These are phyloP conservation scores for Diaporthe helianthi DNA, from an alignment of 2,329 filamentous ascomycete genomes.

Conservation along the genomic window DNA sequence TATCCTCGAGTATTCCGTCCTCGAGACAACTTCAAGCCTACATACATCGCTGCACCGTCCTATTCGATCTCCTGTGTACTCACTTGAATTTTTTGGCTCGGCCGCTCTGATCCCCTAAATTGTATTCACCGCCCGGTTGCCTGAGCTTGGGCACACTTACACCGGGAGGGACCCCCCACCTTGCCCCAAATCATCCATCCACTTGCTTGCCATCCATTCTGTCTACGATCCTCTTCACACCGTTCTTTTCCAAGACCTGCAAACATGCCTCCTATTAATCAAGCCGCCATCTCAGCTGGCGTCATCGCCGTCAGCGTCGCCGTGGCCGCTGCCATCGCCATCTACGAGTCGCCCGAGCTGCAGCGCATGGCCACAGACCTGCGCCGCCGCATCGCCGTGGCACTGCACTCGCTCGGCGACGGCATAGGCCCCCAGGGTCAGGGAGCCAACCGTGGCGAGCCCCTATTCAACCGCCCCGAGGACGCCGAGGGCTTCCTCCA, in stretches of 20 bases:
- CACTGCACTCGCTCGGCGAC: constrained; percentile 65
- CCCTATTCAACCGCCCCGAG: constrained; percentile 70
- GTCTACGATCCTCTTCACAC: constrained; percentile 15
- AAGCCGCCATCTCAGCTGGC: constrained; percentile 62
- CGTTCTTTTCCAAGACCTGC: neutral
- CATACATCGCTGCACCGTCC: neutral
- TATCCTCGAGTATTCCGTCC: neutral
- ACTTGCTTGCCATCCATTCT: constrained; percentile 10
- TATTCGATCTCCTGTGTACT: neutral
- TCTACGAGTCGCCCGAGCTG: constrained; percentile 70
- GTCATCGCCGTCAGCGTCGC: constrained; percentile 64
- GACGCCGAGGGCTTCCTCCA: constrained; percentile 69
- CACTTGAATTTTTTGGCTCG: neutral
- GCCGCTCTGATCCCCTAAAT: neutral
- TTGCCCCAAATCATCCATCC: constrained; percentile 1
- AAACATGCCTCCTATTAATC: constrained; percentile 63
- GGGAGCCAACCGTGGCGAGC: constrained; percentile 50
- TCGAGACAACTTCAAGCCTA: constrained; percentile 8
- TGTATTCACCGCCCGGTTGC: neutral
- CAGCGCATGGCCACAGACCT: constrained; percentile 67
- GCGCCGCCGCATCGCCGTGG: constrained; percentile 66
- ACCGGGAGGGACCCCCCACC: constrained; percentile 28
- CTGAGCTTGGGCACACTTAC: constrained; percentile 25
- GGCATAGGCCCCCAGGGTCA: constrained; percentile 53
- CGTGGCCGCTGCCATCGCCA: constrained; percentile 63